A percentile compares a stretch with the other conserved stretches of the same genome.
Evolutionary conservation across 257 asterid species (phyloP).

Genomic region (Cruciata laevipes): DNA sequence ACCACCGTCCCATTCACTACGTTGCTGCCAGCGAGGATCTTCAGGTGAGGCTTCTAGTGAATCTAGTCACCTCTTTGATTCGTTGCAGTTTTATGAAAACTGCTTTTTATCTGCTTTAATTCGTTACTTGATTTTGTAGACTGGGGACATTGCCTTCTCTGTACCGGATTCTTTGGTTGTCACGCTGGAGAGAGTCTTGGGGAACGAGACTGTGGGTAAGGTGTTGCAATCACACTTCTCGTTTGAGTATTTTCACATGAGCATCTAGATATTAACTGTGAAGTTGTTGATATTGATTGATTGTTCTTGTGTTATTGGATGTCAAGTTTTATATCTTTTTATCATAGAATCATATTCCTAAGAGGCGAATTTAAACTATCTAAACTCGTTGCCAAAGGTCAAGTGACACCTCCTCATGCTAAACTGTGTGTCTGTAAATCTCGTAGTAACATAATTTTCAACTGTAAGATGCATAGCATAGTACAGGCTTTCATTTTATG

Average conservation of each 20-base stretch:
- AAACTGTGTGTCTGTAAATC: neutral
- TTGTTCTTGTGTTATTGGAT: neutral
- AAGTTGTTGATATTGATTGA: neutral
- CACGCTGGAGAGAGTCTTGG: slow-evolving; percentile 92
- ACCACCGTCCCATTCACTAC: slow-evolving; percentile 67
- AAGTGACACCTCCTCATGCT: neutral
- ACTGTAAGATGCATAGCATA: neutral
- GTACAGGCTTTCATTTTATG: neutral
- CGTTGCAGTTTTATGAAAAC: neutral
- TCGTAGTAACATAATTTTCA: neutral
- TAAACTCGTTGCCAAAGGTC: neutral
- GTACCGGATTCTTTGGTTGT: slow-evolving; percentile 88
- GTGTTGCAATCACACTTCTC: slow-evolving; percentile 14
- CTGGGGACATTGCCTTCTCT: slow-evolving; percentile 79
- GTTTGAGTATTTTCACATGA: neutral
- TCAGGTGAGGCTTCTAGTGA: slow-evolving; percentile 36
- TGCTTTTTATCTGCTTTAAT: neutral
- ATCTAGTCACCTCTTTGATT: neutral
- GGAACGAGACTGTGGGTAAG: slow-evolving; percentile 82
- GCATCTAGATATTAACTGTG: neutral
- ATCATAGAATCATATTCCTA: neutral
- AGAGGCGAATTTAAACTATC: neutral
- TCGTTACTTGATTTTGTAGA: slow-evolving; percentile 28
- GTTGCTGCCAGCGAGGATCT: slow-evolving; percentile 94
- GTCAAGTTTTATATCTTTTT: neutral